Evolutionary conservation across 2,329 filamentous ascomycete genomes (phyloP).

Genomic region (Beauveria brongniartii): DNA sequence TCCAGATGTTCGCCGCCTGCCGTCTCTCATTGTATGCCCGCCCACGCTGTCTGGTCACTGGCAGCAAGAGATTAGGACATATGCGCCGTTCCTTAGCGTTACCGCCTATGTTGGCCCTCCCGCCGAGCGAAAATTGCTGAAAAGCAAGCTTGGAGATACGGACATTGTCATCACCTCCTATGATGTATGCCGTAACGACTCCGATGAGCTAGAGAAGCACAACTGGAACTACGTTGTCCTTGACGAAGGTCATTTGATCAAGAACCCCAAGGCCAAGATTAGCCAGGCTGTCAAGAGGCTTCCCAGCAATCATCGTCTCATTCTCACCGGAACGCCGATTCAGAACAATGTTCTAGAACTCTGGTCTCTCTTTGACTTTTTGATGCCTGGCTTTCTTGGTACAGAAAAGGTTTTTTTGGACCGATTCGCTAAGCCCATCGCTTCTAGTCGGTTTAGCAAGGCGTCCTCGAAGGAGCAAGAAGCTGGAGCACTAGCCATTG

Average conservation of each 20-base stretch:
- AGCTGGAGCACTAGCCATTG: constrained; percentile 88
- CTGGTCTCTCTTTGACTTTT: constrained; percentile 96
- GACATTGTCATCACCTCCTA: constrained; percentile 97
- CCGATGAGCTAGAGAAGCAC: constrained; percentile 71
- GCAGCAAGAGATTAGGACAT: constrained; percentile 95
- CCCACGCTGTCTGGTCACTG: constrained; percentile 95
- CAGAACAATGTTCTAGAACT: constrained; percentile 96
- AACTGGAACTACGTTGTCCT: constrained; percentile 97
- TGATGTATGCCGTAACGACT: constrained; percentile 93
- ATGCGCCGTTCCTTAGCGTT: constrained; percentile 86
- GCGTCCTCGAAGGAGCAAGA: constrained; percentile 98
- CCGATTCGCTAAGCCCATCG: constrained; percentile 89
- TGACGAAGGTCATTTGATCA: constrained; percentile 96
- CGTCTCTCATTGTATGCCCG: constrained; percentile 91
- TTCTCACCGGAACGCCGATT: constrained; percentile 93
- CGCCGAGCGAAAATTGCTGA: constrained; percentile 64
- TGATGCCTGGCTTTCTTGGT: constrained; percentile 97
- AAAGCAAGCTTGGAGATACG: constrained; percentile 61
- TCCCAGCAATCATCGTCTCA: constrained; percentile 85
- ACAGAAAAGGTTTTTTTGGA: constrained; percentile 94
- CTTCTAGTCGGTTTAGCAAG: constrained; percentile 89
- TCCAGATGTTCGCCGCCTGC: constrained; percentile 68
- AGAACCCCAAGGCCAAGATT: constrained; percentile 96
- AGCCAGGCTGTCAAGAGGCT: constrained; percentile 87
- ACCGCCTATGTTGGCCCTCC: constrained; percentile 89